Base-by-base conservation (phyloP, 2,329 filamentous ascomycete genomes). In the Thielaviopsis ethacetica region DNA sequence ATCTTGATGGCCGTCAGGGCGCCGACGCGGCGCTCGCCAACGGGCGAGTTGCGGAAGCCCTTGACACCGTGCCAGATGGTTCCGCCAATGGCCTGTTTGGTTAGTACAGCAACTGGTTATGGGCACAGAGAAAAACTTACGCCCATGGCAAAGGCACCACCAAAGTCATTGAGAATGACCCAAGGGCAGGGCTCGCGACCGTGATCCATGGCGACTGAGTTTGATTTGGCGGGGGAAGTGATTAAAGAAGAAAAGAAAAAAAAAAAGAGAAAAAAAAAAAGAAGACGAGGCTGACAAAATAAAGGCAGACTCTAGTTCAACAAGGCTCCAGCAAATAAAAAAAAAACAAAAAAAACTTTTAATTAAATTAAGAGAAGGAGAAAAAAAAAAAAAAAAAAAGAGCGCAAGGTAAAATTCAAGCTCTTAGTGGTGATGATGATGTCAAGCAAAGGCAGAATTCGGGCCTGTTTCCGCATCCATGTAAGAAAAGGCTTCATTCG, bases 51-150 rank as follows among this genome's bases (percentile, higher is more conserved):
- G 70, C 90, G 78, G 75, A 89, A 93, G 61, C 91, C 93, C 76
- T 98, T 98, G 64, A 96, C 86, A 67, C 91, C 91, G 75, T 96
- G 91, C 91, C 91, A 96, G 70, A 96, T 85, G 67, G 88, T 86
- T 67, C 86, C 85, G 67, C 84, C 84, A 65, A 88, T 85, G 62
- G 83, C 83, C 83, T 87, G 19, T 24, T 34, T 47, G 38, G 65
- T 49, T 52, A 47, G 59, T 34, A 54, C 61, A 63, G 56, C 41
- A 19, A 55, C 52, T 67, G 65, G 41, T 64, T 67, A 61, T 68
- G 61, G 54, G 41, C 51, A 6, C 26, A 12, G 51, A 58, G 38
- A 5, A 38, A 6, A 56, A 66, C 87, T 64, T 86, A 93, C 89
- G 67, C 91, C 91, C 91, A 96, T 97, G 70, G 82, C 85, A 68